These are phyloP conservation scores for Thinopyrum elongatum DNA, from an alignment of 176 grass and related monocot genomes.

Conservation along the genomic window DNA sequence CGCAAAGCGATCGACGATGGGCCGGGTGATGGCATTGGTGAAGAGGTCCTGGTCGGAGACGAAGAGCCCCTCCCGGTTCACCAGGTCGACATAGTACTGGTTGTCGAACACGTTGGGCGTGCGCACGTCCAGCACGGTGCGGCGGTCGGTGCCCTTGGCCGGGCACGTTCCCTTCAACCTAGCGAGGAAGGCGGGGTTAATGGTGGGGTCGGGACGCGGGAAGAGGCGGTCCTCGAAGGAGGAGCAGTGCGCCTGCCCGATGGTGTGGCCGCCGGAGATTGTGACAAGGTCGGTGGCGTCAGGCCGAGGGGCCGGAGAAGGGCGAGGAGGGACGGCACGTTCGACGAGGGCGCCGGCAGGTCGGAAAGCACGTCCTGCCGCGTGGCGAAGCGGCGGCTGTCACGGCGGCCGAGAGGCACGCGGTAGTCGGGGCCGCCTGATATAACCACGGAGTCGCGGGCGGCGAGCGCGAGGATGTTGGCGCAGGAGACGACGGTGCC, in stretches of 20 bases:
- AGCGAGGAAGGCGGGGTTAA: slow-evolving; percentile 30
- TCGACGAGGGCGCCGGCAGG: slow-evolving; percentile 36
- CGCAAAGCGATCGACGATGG: slow-evolving; percentile 30
- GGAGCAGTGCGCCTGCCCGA: slow-evolving; percentile 33
- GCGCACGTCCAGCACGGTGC: slow-evolving; percentile 48
- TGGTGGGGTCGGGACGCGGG: slow-evolving; percentile 36
- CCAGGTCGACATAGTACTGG: slow-evolving; percentile 64
- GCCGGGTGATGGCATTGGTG: slow-evolving; percentile 1
- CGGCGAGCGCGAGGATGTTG: not conserved
- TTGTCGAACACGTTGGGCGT: slow-evolving; percentile 70
- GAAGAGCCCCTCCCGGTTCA: slow-evolving; percentile 74
- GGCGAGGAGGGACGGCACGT: slow-evolving; percentile 22
- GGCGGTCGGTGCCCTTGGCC: not conserved
- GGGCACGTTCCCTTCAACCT: slow-evolving; percentile 47
- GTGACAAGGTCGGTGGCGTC: slow-evolving; percentile 56
- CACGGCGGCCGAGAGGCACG: slow-evolving; percentile 48
- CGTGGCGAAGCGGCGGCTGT: slow-evolving; percentile 30
- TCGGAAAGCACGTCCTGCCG: not conserved
- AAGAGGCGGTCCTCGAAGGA: slow-evolving; percentile 60
- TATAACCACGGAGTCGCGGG: slow-evolving; percentile 9
- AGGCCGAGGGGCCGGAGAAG: slow-evolving; percentile 36
- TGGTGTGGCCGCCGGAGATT: slow-evolving; percentile 48
- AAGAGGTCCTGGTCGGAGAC: slow-evolving; percentile 80
- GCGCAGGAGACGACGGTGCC: slow-evolving; percentile 27
- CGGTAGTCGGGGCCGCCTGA: slow-evolving; percentile 48